Evolutionary conservation across 1,284 basidiomycete genomes (phyloP).

Genomic region (Melampsora americana): DNA sequence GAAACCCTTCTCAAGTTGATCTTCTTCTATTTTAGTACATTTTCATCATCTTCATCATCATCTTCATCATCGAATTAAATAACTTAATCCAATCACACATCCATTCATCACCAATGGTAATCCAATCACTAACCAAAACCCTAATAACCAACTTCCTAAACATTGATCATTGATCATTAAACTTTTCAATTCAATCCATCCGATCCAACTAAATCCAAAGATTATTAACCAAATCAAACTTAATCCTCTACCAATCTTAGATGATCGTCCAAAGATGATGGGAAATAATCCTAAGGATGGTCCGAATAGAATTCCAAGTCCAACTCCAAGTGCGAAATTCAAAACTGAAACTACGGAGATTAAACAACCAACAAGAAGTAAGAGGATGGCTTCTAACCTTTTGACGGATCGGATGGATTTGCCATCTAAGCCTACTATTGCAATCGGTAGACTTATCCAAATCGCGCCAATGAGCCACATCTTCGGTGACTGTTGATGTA

Average conservation of each 20-base stretch:
- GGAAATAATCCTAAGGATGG: not conserved
- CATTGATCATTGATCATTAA: constrained; percentile 21
- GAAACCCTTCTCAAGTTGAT: too few relatives aligned
- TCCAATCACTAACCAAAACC: constrained; percentile 9
- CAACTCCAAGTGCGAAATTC: constrained; percentile 22
- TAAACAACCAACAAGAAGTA: constrained; percentile 24
- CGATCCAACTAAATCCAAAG: too few relatives aligned
- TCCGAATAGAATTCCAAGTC: constrained; percentile 10
- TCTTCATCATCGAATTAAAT: too few relatives aligned
- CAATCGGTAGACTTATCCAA: constrained; percentile 14
- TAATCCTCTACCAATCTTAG: too few relatives aligned
- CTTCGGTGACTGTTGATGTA: not conserved
- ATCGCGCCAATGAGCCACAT: not conserved
- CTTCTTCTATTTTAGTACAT: too few relatives aligned
- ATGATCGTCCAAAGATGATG: too few relatives aligned
- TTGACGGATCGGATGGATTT: constrained; percentile 1
- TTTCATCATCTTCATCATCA: too few relatives aligned
- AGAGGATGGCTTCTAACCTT: constrained; percentile 26
- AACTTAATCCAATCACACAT: too few relatives aligned
- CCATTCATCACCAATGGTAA: constrained; percentile 13
- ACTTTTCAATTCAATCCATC: too few relatives aligned
- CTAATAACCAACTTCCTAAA: constrained; percentile 22
- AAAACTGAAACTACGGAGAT: constrained; percentile 21
- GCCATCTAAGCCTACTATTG: not conserved
- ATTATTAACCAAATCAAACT: too few relatives aligned